Conservation (phyloP, 2,329 filamentous ascomycete species). For the Neocucurbitaria cava region DNA sequence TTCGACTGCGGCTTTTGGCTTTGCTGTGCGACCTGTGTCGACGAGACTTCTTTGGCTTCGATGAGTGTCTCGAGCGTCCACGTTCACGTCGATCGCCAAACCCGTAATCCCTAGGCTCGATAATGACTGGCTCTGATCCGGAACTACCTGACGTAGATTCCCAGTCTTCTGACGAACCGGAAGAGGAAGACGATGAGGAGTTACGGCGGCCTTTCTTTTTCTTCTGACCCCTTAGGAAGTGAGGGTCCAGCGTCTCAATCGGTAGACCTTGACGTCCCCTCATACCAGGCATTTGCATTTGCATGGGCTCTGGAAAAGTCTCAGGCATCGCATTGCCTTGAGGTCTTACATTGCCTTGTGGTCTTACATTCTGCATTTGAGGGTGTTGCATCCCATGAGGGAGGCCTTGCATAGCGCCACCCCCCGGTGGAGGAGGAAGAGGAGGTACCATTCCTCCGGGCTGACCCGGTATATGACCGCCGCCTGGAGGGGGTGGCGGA, state of each 20-base stretch:
- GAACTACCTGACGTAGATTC: conserved; percentile 25
- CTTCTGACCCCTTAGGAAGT: conserved; percentile 22
- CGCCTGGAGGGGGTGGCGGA: conserved; percentile 17
- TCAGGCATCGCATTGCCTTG: conserved; percentile 25
- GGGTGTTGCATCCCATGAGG: conserved; percentile 12
- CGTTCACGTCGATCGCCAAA: conserved; percentile 17
- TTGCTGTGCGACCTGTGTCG: conserved; percentile 17
- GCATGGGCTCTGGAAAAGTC: conserved; percentile 14
- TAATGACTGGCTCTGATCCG: conserved; percentile 19
- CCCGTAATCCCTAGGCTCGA: conserved; percentile 29
- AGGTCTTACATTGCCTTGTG: conserved; percentile 21
- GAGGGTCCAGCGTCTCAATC: conserved; percentile 13
- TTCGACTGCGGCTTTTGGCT: conserved; percentile 18
- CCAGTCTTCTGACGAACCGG: conserved; percentile 26
- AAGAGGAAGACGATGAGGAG: conserved; percentile 9
- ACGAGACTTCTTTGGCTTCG: conserved; percentile 14
- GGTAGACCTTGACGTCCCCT: conserved; percentile 9
- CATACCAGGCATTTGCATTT: conserved; percentile 8
- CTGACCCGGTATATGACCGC: neutral
- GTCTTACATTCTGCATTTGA: conserved; percentile 4
- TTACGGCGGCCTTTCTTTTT: conserved; percentile 13
- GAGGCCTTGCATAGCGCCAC: conserved; percentile 5
- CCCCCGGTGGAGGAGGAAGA: conserved; percentile 7
- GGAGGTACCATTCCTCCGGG: neutral
- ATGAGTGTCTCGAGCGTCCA: conserved; percentile 19